Evolutionary conservation across 192 early-diverging fungal genomes (phyloP), one percentile per base, ranked within the genome.

Genomic region (Coemansia sp.): DNA sequence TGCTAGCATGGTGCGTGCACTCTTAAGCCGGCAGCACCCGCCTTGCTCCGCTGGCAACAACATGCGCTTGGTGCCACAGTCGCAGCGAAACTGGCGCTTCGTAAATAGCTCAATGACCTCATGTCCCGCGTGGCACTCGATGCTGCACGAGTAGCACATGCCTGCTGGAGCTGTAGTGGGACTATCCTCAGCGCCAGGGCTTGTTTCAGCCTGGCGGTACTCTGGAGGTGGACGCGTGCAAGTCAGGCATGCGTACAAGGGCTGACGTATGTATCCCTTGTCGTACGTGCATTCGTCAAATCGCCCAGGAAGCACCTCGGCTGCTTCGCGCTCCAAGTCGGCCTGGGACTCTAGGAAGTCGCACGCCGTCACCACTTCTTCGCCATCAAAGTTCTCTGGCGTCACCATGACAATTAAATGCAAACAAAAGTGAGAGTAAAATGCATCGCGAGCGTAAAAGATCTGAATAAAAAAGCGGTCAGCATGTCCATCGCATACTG

Each of bases 41-140:
- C 53, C 58, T 21, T 27, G 27, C 2, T 50, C 19, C 14, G 59
- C 56, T 27, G 34, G 46, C 9, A 68, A 67, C 9, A 68, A 32
- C 29, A 80, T 50, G 42, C 70, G 60, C 38, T 40, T 65, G 0
- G 89, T 88, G 6, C 93, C 95, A 53, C 95, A 98, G 76, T 95
- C 93, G 71, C 95, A 98, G 12, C 88, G 83, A 68, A 97, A 97
- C 56, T 78, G 62, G 1, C 94, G 78, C 54, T 94, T 93, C 6
- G 87, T 83, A 66, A 94, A 94, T 46, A 95, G 70, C 70, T 98
- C 94, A 35, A 93, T 82, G 11, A 94, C 74, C 8, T 94, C 85
- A 70, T 94, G 91, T 38, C 81, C 87, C 8, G 83, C 60, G 63
- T 90, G 89, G 61, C 89, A 92, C 29, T 86, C 80, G 38, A 92